phyloP scores from a whole-genome alignment of 768 basidiomycete genomes.

The Dacryopinax primogenitus region DNA sequence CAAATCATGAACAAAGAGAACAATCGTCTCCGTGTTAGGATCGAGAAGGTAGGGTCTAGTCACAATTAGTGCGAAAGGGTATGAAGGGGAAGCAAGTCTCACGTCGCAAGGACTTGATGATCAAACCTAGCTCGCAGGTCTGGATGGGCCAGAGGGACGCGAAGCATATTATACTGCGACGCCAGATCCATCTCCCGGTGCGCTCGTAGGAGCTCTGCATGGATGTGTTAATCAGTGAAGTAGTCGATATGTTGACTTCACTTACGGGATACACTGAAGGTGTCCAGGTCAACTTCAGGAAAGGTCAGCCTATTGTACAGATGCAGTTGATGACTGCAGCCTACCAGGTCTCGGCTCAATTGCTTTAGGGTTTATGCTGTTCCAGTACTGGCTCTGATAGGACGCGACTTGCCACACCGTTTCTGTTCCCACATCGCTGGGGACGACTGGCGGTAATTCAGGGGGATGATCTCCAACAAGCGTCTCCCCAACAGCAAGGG shows the following conservation, averaged over 20 bases:
- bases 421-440: slow-evolving; percentile 71
- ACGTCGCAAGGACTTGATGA: slow-evolving; percentile 85
- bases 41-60: slow-evolving; percentile 37
- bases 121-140: slow-evolving; percentile 61
- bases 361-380: slow-evolving; percentile 63
- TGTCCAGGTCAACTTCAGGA: neutral
- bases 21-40: slow-evolving; percentile 50
- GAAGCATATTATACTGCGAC: slow-evolving; percentile 61
- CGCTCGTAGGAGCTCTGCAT: slow-evolving; percentile 30
- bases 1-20: slow-evolving; percentile 94
- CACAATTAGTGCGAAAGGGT: neutral
- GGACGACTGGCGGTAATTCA: slow-evolving; percentile 54
- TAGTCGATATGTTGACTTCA: neutral
- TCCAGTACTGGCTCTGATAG: slow-evolving; percentile 88
- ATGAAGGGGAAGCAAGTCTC: slow-evolving; percentile 25
- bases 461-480: slow-evolving; percentile 82
- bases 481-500: slow-evolving; percentile 73
- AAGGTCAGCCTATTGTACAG: neutral
- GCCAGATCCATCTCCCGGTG: slow-evolving; percentile 79
- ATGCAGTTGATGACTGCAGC: slow-evolving; percentile 9
- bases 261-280: slow-evolving; percentile 18
- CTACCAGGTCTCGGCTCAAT: slow-evolving; percentile 73
- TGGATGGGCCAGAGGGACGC: slow-evolving; percentile 57
- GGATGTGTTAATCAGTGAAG: neutral
- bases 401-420: slow-evolving; percentile 79